Evolutionary conservation across 2,329 filamentous ascomycete genomes (phyloP).

Genomic region (Claviceps paspali): DNA sequence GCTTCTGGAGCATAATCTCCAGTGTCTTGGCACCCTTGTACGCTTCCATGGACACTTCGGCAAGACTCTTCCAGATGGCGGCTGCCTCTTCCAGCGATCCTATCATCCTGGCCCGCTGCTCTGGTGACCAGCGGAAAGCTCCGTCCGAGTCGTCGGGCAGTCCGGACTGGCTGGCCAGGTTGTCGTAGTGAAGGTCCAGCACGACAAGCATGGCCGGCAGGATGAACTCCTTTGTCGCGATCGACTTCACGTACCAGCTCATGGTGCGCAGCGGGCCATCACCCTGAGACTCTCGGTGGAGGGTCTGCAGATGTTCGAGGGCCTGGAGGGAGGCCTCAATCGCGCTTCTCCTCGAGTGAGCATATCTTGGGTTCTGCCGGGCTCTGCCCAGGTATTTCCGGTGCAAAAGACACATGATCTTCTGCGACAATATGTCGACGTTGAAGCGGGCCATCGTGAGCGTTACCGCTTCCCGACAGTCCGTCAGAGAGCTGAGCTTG

Average conservation of each 20-base stretch:
- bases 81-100: constrained; percentile 54
- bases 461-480: constrained; percentile 65
- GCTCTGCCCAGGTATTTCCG: constrained; percentile 72
- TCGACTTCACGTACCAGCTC: constrained; percentile 64
- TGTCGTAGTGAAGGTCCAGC: constrained; percentile 65
- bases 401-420: constrained; percentile 79
- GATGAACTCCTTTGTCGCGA: constrained; percentile 73
- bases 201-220: constrained; percentile 74
- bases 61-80: constrained; percentile 65
- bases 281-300: constrained; percentile 60
- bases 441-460: constrained; percentile 76
- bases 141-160: constrained; percentile 25
- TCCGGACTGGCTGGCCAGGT: constrained; percentile 28
- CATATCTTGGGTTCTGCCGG: constrained; percentile 63
- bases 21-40: constrained; percentile 73
- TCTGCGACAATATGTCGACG: constrained; percentile 73
- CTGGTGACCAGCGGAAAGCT: constrained; percentile 39
- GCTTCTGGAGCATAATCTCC: constrained; percentile 70
- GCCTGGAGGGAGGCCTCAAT: constrained; percentile 78
- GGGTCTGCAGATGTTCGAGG: constrained; percentile 58
- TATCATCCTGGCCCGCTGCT: constrained; percentile 61
- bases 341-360: constrained; percentile 68
- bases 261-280: constrained; percentile 57
- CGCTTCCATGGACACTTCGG: constrained; percentile 71
- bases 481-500: constrained; percentile 58